Percentiles rank a stretch among this genome's conserved stretches.
Evolutionary conservation across 2,329 filamentous ascomycete species (phyloP).

Genomic region (Aspergillus aculeatus): DNA sequence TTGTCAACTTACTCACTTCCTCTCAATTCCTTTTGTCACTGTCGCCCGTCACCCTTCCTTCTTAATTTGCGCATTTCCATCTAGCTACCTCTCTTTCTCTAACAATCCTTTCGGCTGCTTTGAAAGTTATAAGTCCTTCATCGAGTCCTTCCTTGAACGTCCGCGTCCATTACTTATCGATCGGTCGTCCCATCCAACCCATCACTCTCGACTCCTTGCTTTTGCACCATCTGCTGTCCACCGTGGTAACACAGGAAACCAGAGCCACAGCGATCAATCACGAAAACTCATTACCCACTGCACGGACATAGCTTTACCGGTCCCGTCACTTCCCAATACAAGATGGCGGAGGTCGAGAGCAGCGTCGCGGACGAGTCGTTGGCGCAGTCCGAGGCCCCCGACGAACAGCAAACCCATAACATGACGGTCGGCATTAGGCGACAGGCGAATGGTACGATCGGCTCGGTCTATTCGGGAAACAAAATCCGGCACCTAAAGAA

Average conservation of each 20-base stretch:
- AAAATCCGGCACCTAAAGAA: slow-evolving; percentile 68
- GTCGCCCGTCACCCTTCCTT: too few relatives aligned
- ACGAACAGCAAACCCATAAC: slow-evolving; percentile 37
- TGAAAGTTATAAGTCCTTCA: slow-evolving; percentile 3
- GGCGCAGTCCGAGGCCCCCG: slow-evolving; percentile 35
- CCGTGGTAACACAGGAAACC: background rate
- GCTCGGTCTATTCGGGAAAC: slow-evolving; percentile 66
- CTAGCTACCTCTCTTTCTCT: background rate
- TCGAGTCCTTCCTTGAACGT: background rate
- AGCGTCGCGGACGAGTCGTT: slow-evolving; percentile 37
- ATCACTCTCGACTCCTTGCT: background rate
- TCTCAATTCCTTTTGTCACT: background rate
- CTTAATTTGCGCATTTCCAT: too few relatives aligned
- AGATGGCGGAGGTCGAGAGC: slow-evolving; percentile 38
- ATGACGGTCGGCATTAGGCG: slow-evolving; percentile 54
- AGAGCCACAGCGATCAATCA: background rate
- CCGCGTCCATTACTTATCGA: background rate
- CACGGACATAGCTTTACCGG: background rate
- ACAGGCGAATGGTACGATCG: slow-evolving; percentile 64
- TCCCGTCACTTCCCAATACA: background rate
- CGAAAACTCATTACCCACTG: background rate
- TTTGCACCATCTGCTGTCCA: background rate
- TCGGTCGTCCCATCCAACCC: background rate
- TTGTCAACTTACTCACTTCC: background rate
- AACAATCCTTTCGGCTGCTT: slow-evolving; percentile 1